Percentiles rank a stretch among this genome's conserved stretches.
phyloP scores from a whole-genome alignment of 228 moss, liverwort and hornwort species.

The Sphagnum fallax region DNA sequence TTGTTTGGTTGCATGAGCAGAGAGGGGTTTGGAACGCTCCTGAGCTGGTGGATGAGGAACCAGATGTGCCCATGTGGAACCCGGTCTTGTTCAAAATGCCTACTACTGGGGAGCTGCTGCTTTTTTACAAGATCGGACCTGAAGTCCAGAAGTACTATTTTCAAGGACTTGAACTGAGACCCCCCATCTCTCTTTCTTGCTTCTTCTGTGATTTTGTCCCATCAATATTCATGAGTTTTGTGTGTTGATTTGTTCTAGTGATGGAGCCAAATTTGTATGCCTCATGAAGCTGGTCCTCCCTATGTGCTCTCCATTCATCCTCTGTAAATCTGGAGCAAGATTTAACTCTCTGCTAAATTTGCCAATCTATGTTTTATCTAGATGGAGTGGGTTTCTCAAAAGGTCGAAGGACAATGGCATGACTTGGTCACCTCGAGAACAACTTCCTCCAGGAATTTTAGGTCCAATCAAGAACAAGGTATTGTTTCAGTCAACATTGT shows the following conservation, averaged over 20 bases:
- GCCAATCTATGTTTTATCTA: background rate
- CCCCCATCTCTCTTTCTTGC: background rate
- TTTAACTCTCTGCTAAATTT: too few relatives aligned
- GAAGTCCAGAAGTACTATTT: slow-evolving; percentile 69
- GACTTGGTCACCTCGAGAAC: slow-evolving; percentile 68
- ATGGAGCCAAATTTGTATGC: too few relatives aligned
- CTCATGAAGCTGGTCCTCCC: too few relatives aligned
- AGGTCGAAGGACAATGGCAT: slow-evolving; percentile 64
- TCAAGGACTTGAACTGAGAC: background rate
- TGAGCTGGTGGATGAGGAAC: slow-evolving; percentile 45
- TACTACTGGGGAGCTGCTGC: slow-evolving; percentile 56
- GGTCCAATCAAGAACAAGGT: slow-evolving; percentile 94
- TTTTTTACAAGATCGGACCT: slow-evolving; percentile 84
- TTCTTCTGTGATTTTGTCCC: background rate
- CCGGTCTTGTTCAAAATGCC: slow-evolving; percentile 85
- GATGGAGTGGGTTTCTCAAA: slow-evolving; percentile 90
- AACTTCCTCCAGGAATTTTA: slow-evolving; percentile 78
- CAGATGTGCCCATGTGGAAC: slow-evolving; percentile 65
- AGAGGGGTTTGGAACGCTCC: slow-evolving; percentile 53
- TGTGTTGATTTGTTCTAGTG: too few relatives aligned
- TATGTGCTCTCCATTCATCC: too few relatives aligned
- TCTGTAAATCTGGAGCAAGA: too few relatives aligned
- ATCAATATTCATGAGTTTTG: background rate
- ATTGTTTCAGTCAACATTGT: background rate
- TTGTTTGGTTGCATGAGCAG: slow-evolving; percentile 24